These are phyloP conservation scores for Solanum chiquidenum DNA, from an alignment of 257 asterid genomes.

Conservation along the genomic window DNA sequence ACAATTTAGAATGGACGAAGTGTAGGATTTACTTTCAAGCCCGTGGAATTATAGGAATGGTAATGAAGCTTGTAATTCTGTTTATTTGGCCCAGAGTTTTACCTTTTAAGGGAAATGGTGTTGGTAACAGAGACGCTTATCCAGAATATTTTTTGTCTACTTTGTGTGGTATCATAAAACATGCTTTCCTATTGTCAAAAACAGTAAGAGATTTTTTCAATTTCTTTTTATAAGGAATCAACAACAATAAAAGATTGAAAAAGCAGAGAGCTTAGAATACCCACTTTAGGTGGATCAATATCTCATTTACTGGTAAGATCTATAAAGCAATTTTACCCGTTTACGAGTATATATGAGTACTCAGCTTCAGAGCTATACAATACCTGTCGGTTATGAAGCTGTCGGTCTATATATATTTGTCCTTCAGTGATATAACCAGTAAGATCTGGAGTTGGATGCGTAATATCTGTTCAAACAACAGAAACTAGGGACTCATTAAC, in stretches of 20 bases:
- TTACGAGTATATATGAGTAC: neutral
- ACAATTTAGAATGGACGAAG: neutral
- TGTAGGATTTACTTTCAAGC: neutral
- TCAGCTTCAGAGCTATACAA: neutral
- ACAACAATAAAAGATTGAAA: neutral
- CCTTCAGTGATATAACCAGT: slow-evolving; percentile 99
- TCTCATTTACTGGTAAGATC: neutral
- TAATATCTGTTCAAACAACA: slow-evolving; percentile 62
- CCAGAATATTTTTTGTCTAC: neutral
- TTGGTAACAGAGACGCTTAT: neutral
- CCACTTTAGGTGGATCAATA: neutral
- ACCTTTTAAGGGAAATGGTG: neutral
- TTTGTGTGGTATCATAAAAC: neutral
- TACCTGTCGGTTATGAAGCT: slow-evolving; percentile 55
- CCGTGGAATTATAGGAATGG: neutral
- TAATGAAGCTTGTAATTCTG: neutral
- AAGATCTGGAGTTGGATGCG: slow-evolving; percentile 99
- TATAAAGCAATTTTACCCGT: neutral
- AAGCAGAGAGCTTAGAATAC: neutral
- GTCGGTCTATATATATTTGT: slow-evolving; percentile 96
- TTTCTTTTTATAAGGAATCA: neutral
- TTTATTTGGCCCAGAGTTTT: neutral
- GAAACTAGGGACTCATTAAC: neutral
- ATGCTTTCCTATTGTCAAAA: neutral
- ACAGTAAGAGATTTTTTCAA: neutral